phyloP scores from a whole-genome alignment of 169 alveolate species.

The Plasmodium falciparum region DNA sequence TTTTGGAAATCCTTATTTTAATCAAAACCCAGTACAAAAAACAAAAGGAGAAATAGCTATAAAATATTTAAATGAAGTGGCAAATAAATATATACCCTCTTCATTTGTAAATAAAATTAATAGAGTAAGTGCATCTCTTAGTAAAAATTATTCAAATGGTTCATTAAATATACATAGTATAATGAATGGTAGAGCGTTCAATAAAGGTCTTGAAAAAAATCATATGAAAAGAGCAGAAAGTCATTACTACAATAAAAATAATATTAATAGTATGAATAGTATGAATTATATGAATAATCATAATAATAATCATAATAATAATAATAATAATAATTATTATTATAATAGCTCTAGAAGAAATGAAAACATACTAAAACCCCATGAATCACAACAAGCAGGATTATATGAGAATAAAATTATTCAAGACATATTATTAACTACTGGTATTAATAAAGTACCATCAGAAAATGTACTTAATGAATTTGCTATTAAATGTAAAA shows the following conservation, averaged over 20 bases:
- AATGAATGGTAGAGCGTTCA: constrained; percentile 57
- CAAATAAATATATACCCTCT: constrained; percentile 65
- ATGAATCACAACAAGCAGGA: constrained; percentile 42
- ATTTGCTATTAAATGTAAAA: constrained; percentile 62
- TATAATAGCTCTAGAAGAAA: not conserved
- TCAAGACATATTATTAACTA: constrained; percentile 31
- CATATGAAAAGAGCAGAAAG: not conserved
- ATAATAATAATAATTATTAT: not conserved
- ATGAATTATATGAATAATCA: not conserved
- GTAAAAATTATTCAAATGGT: constrained; percentile 71
- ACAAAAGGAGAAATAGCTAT: constrained; percentile 73
- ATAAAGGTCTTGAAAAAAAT: constrained; percentile 13
- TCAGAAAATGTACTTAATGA: constrained; percentile 44
- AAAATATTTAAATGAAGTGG: constrained; percentile 62
- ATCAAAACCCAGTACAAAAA: constrained; percentile 53
- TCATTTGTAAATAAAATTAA: constrained; percentile 66
- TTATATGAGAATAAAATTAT: constrained; percentile 49
- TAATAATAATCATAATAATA: not conserved
- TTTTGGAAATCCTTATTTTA: constrained; percentile 69
- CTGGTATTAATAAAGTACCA: constrained; percentile 58
- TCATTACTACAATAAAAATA: not conserved
- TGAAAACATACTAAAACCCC: constrained; percentile 16
- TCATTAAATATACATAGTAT: constrained; percentile 58
- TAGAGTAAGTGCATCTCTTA: constrained; percentile 54
- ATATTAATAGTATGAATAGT: not conserved